phyloP scores from a whole-genome alignment of 306 rosid species.

The Inga oerstediana region DNA sequence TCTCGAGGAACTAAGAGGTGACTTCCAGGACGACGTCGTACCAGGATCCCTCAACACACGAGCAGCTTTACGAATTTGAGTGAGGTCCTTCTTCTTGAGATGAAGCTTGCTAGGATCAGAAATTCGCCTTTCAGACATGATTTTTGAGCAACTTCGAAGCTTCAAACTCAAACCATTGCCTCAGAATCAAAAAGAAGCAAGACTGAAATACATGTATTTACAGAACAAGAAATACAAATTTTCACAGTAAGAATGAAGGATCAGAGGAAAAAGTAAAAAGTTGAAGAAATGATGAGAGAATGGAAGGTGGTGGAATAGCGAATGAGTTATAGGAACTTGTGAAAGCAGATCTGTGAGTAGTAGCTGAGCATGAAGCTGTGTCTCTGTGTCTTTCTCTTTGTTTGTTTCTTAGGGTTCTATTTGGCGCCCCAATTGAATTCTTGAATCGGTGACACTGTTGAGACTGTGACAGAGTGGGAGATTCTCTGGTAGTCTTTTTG shows the following conservation, averaged over 20 bases:
- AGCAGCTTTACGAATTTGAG: slow-evolving; percentile 96
- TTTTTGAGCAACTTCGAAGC: not conserved
- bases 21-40: slow-evolving; percentile 88
- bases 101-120: slow-evolving; percentile 85
- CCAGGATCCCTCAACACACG: slow-evolving; percentile 93
- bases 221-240: not conserved
- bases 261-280: not conserved
- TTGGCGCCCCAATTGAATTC: slow-evolving; percentile 45
- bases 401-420: slow-evolving; percentile 20
- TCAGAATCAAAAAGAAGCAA: slow-evolving; percentile 24
- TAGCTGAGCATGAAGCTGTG: not conserved
- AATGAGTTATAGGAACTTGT: slow-evolving; percentile 19
- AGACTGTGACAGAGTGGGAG: not conserved
- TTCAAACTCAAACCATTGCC: not conserved
- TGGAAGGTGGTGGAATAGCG: not conserved
- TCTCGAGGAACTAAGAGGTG: slow-evolving; percentile 76
- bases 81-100: slow-evolving; percentile 80
- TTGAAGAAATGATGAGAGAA: not conserved
- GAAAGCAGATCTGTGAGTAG: slow-evolving; percentile 41
- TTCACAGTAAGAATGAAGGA: not conserved
- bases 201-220: slow-evolving; percentile 25
- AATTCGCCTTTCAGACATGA: slow-evolving; percentile 63
- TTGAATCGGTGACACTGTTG: slow-evolving; percentile 30
- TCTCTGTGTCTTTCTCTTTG: slow-evolving; percentile 16
- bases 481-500: not conserved